These are phyloP conservation scores for Amorphotheca resinae DNA, from an alignment of 495 filamentous ascomycete species.

Conservation along the genomic window DNA sequence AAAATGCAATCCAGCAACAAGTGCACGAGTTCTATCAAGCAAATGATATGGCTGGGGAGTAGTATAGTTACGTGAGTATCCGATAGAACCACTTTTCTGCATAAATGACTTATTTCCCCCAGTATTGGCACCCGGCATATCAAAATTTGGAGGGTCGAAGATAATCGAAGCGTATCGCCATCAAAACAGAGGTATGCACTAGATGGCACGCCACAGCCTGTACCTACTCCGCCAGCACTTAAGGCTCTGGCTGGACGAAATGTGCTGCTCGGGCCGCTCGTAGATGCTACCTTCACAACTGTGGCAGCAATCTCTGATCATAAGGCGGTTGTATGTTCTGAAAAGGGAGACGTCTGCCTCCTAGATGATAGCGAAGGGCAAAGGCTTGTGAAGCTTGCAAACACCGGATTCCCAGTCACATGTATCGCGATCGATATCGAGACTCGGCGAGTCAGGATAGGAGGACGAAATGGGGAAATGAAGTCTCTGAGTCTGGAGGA, in stretches of 20 bases:
- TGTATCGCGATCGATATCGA: constrained; percentile 48
- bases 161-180: constrained; percentile 33
- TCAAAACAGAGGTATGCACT: constrained; percentile 33
- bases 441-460: constrained; percentile 39
- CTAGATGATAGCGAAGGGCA: constrained; percentile 65
- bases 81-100: constrained; percentile 2
- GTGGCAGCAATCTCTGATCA: constrained; percentile 60
- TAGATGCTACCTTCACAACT: constrained; percentile 73
- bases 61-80: constrained; percentile 47
- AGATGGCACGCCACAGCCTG: constrained; percentile 24
- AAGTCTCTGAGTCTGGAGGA: constrained; percentile 29
- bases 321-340: constrained; percentile 58
- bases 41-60: constrained; percentile 67
- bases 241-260: constrained; percentile 49
- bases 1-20: constrained; percentile 86
- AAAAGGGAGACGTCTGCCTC: constrained; percentile 61
- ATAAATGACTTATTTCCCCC: constrained; percentile 25
- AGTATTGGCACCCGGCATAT: constrained; percentile 81
- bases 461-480: constrained; percentile 35
- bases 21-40: constrained; percentile 71
- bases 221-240: constrained; percentile 15
- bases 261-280: constrained; percentile 61
- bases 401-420: constrained; percentile 48
- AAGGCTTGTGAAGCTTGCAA: constrained; percentile 49
- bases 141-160: constrained; percentile 83